Evolutionary conservation across 495 filamentous ascomycete species (phyloP).

Genomic region (Penicillium paxilli): DNA sequence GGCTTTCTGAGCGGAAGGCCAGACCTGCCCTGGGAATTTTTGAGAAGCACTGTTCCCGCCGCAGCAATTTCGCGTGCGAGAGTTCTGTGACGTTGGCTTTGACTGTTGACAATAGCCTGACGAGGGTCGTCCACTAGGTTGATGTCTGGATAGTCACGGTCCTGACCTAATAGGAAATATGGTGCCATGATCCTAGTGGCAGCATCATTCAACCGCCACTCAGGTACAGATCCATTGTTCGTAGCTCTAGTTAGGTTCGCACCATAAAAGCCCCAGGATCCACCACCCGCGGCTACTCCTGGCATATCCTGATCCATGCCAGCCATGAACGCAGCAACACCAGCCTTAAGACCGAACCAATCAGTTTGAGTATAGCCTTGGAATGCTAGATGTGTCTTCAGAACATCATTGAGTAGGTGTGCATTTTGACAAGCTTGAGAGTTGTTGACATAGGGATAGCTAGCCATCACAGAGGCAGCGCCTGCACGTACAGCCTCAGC

Average conservation of each 20-base stretch:
- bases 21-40: constrained; percentile 56
- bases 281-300: no score
- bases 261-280: no score
- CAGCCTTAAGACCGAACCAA: constrained; percentile 54
- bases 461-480: constrained; percentile 63
- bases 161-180: constrained; percentile 48
- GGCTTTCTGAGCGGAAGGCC: constrained; percentile 54
- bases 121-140: constrained; percentile 53
- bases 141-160: constrained; percentile 55
- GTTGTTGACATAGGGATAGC: constrained; percentile 62
- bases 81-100: constrained; percentile 48
- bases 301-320: no score
- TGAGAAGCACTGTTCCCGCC: constrained; percentile 57
- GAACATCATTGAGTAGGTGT: constrained; percentile 46
- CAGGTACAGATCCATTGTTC: no score
- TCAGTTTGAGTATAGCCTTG: constrained; percentile 52
- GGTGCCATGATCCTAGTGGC: no score
- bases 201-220: constrained; percentile 52
- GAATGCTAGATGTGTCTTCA: constrained; percentile 61
- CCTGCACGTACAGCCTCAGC: no score
- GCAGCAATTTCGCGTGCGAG: constrained; percentile 55
- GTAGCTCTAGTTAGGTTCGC: constrained; percentile 42
- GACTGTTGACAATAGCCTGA: constrained; percentile 63
- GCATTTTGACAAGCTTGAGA: constrained; percentile 63
- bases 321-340: constrained; percentile 21